A percentile compares a stretch with the other conserved stretches of the same genome.
These are phyloP conservation scores for Mortierella antarctica DNA, from an alignment of 192 early-diverging fungal species.

Conservation along the genomic window DNA sequence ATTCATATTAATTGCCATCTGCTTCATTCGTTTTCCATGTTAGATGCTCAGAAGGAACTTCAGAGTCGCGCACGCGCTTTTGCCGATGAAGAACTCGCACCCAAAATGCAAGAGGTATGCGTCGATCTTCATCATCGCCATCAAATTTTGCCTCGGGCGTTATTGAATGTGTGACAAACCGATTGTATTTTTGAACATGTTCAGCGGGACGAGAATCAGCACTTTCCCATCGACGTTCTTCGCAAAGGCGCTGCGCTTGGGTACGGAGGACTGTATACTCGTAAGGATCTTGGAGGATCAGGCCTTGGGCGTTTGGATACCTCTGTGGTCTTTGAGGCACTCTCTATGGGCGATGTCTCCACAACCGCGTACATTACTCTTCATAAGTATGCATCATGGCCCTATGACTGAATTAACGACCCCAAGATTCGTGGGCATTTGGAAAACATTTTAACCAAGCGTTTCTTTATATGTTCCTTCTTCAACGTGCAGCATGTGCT, in stretches of 20 bases:
- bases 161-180: neutral
- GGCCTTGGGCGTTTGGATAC: conserved; percentile 62
- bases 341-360: conserved; percentile 60
- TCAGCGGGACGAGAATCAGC: conserved; percentile 63
- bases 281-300: conserved; percentile 61
- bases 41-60: conserved; percentile 61
- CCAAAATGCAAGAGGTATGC: conserved; percentile 63
- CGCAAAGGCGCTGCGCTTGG: conserved; percentile 66
- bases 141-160: neutral
- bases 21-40: neutral
- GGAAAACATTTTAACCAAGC: too few relatives aligned
- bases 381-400: conserved; percentile 53
- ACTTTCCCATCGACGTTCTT: conserved; percentile 60
- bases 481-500: conserved; percentile 47
- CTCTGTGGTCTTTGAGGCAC: conserved; percentile 66
- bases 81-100: conserved; percentile 65
- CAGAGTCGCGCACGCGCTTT: conserved; percentile 58
- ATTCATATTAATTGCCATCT: too few relatives aligned
- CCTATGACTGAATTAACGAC: neutral
- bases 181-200: neutral
- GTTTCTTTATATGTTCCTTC: too few relatives aligned
- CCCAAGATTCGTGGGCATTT: too few relatives aligned
- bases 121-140: neutral
- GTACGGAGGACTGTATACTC: conserved; percentile 61
- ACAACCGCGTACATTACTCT: conserved; percentile 69